Conservation (phyloP, 306 rosid species). For the Boehmeria nivea region DNA sequence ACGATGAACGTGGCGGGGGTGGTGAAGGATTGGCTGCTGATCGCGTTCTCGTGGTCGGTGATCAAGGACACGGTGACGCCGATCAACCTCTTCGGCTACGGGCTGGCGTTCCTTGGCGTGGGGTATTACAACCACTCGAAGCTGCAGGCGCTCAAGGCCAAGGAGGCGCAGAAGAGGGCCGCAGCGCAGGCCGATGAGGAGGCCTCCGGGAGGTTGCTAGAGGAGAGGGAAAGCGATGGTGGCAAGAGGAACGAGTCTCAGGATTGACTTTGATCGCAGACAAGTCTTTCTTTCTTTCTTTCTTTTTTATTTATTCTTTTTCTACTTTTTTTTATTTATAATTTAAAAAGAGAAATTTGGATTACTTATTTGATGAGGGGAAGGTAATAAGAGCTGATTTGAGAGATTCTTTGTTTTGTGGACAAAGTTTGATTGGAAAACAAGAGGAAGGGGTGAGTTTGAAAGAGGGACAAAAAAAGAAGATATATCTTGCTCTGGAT, state of each 20-base stretch:
- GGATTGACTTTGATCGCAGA: too few relatives aligned
- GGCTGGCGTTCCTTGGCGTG: slow-evolving; percentile 80
- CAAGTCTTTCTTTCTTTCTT: slow-evolving; percentile 24
- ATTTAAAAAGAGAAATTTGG: neutral
- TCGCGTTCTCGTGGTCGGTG: slow-evolving; percentile 97
- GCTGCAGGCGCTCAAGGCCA: slow-evolving; percentile 91
- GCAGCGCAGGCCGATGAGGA: slow-evolving; percentile 76
- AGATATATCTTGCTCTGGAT: too few relatives aligned
- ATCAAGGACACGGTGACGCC: slow-evolving; percentile 90
- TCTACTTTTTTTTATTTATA: neutral
- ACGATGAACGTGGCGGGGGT: slow-evolving; percentile 99
- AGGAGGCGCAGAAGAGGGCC: slow-evolving; percentile 78
- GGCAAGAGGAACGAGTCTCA: slow-evolving; percentile 61
- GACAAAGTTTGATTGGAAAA: too few relatives aligned
- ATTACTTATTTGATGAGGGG: neutral
- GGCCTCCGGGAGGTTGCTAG: slow-evolving; percentile 73
- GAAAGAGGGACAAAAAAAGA: too few relatives aligned
- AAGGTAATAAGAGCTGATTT: neutral
- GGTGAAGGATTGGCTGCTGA: slow-evolving; percentile 92
- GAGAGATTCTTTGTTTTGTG: neutral
- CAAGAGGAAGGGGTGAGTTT: too few relatives aligned
- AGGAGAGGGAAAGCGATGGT: slow-evolving; percentile 61
- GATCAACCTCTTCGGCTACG: slow-evolving; percentile 73
- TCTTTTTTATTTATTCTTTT: neutral
- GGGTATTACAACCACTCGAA: slow-evolving; percentile 86